A percentile compares a stretch with the other conserved stretches of the same genome.
These are phyloP conservation scores for Phytophthora foliorum DNA, from an alignment of 352 stramenopile genomes.

Conservation along the genomic window DNA sequence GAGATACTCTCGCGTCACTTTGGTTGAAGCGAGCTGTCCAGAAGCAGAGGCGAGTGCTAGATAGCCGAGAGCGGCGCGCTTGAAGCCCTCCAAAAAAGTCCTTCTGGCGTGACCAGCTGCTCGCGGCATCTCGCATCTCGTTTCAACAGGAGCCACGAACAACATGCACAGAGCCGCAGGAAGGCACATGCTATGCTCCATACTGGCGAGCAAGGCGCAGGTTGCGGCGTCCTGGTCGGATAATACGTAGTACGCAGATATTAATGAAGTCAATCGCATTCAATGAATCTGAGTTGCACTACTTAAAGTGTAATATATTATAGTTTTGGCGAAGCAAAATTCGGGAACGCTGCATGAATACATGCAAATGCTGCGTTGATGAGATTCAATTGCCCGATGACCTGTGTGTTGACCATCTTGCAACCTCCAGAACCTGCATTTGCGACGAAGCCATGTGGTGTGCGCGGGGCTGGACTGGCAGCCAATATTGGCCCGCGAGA, in stretches of 20 bases:
- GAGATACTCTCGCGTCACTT: constrained; percentile 8
- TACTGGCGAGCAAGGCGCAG: background rate
- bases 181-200: constrained; percentile 31
- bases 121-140: constrained; percentile 11
- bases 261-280: background rate
- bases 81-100: constrained; percentile 31
- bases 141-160: constrained; percentile 32
- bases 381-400: background rate
- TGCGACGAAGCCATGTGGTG: constrained; percentile 33
- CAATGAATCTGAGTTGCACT: background rate
- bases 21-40: constrained; percentile 21
- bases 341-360: background rate
- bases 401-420: background rate
- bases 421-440: constrained; percentile 2
- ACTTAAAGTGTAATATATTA: no score
- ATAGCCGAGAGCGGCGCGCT: constrained; percentile 12
- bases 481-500: constrained; percentile 28
- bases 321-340: background rate
- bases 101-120: constrained; percentile 22
- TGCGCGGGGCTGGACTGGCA: constrained; percentile 18
- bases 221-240: constrained; percentile 26
- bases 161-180: constrained; percentile 19
- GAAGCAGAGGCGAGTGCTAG: background rate
- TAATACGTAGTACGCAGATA: no score
- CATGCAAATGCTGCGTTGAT: no score